Evolutionary conservation across 768 basidiomycete species (phyloP).

Genomic region (Kwoniella sp.): DNA sequence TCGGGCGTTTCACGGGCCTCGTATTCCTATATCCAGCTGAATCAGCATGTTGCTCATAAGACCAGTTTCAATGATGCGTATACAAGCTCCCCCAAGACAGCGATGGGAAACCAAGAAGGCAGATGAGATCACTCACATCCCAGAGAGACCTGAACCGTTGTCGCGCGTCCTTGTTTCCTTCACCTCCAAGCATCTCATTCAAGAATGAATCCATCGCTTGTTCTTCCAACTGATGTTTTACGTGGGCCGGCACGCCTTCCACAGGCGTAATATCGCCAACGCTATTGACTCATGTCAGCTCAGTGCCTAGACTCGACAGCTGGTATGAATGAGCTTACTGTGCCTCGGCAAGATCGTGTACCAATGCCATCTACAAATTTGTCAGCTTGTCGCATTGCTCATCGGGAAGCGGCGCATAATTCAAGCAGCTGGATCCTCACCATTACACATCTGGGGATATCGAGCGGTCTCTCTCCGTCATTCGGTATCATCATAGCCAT

Average conservation of each 20-base stretch:
- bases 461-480: slow-evolving; percentile 66
- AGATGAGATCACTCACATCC: slow-evolving; percentile 48
- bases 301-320: too few species aligned
- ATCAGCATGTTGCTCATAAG: background rate
- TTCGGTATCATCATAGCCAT: slow-evolving; percentile 85
- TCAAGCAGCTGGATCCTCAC: too few species aligned
- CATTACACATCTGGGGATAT: slow-evolving; percentile 53
- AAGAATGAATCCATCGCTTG: slow-evolving; percentile 90
- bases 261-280: slow-evolving; percentile 93
- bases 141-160: slow-evolving; percentile 52
- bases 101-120: background rate
- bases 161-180: slow-evolving; percentile 48
- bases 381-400: background rate
- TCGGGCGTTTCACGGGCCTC: slow-evolving; percentile 56
- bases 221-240: slow-evolving; percentile 67
- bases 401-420: too few species aligned
- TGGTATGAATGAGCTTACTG: slow-evolving; percentile 64
- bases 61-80: too few species aligned
- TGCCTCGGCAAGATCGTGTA: slow-evolving; percentile 96
- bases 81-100: background rate
- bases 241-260: slow-evolving; percentile 78
- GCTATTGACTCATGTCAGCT: slow-evolving; percentile 42
- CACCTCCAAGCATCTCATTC: slow-evolving; percentile 72
- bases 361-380: slow-evolving; percentile 84
- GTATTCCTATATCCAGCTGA: slow-evolving; percentile 46